Percentiles rank a stretch among this genome's conserved stretches.
Conservation (phyloP, 2,329 filamentous ascomycete species). For the Fusarium anguioides region DNA sequence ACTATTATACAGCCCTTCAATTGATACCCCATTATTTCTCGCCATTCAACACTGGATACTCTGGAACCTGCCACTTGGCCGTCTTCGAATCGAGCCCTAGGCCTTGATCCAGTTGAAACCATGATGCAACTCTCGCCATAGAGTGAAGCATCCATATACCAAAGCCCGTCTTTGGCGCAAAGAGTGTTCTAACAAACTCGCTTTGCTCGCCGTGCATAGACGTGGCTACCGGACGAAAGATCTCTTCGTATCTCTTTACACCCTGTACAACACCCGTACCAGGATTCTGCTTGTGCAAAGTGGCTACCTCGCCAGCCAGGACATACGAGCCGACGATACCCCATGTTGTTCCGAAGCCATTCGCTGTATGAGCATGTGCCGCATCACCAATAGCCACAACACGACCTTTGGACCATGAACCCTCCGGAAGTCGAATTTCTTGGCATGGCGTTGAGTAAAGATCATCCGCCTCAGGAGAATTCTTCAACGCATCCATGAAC, state of each 20-base stretch:
- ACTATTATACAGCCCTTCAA: conserved; percentile 4
- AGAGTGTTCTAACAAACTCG: neutral
- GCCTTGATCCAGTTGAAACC: conserved; percentile 6
- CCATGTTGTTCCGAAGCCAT: conserved; percentile 18
- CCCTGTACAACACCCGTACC: conserved; percentile 12
- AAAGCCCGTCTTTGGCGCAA: neutral
- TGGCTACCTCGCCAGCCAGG: conserved; percentile 9
- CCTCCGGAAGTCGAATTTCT: conserved; percentile 1
- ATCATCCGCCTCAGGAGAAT: conserved; percentile 3
- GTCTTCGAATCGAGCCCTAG: conserved; percentile 8
- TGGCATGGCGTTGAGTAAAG: conserved; percentile 9
- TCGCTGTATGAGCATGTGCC: conserved; percentile 14
- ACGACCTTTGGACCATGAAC: conserved; percentile 18
- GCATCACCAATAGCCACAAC: conserved; percentile 13
- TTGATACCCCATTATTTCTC: neutral
- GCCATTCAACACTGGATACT: conserved; percentile 8
- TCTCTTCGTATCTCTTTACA: conserved; percentile 17
- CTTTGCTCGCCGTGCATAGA: neutral
- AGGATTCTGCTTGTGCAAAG: conserved; percentile 6
- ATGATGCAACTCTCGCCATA: neutral
- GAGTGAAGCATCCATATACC: conserved; percentile 14
- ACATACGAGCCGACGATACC: conserved; percentile 10
- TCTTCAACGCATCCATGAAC: conserved; percentile 8
- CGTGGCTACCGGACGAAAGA: conserved; percentile 16
- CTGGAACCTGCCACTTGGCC: conserved; percentile 25